Evolutionary conservation across 164 flowering plant genomes (phyloP), one percentile per base, ranked within the genome.

Genomic region (Berberis vulgaris): DNA sequence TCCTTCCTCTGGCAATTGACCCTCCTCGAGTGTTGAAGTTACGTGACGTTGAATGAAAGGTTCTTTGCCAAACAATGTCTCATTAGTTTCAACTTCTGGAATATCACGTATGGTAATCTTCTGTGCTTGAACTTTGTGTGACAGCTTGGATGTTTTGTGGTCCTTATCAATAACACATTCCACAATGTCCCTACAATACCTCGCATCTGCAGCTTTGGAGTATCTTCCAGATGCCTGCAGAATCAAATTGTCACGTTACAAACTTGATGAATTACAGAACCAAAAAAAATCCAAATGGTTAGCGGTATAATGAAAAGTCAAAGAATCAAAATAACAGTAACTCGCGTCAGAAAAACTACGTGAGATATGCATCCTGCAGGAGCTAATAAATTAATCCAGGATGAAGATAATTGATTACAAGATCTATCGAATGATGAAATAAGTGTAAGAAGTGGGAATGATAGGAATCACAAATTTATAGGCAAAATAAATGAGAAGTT

Each of bases 161-260:
- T 61, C 67, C 62, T 58, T 61, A 11, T n/a, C 67, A 64, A 43
- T 56, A 65, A 60, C 50, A 13, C 4, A 41, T 41, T 54, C 69
- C 47, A 49, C 47, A 60, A 49, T 54, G 49, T 66, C 46, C 69
- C 71, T 68, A 65, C 49, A 68, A 66, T 54, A 49, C 59, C 65
- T 50, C 10, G 56, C 42, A 71, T 62, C 74, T 62, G 73, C 75
- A 54, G 60, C 72, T 61, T 74, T 67, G 49, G 62, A 65, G 66
- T 45, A 46, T 67, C 85, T 82, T 70, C 72, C 66, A 61, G 69
- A 65, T 45, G 72, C 68, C 89, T 82, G 89, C 86, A 87, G 67
- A 73, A 4, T n/a, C 38, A 8, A 69, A 9, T 2, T 47, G 3
- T 9, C 1, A 11, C 10, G n/a, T 7, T 10, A 52, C 10, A 1